Evolutionary conservation across 345 rosid species (phyloP).

Genomic region (Noccaea caerulescens): DNA sequence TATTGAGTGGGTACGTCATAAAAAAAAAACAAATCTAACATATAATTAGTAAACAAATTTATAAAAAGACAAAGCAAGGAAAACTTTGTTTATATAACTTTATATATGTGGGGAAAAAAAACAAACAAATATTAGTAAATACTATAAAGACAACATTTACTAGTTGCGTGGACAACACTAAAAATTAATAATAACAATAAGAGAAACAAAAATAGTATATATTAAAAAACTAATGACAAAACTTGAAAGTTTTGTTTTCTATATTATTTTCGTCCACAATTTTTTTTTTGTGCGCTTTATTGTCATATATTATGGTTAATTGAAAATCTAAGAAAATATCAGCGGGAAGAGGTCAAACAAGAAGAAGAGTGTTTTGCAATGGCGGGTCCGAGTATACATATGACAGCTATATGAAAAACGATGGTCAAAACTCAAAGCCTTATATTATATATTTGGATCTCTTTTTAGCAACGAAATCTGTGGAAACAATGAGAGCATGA

Average conservation of each 20-base stretch:
- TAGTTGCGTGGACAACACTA: too few relatives aligned
- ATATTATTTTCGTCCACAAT: background rate
- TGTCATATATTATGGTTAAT: background rate
- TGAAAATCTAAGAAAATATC: background rate
- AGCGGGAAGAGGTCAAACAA: slow-evolving; percentile 31
- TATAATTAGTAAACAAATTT: background rate
- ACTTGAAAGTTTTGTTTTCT: too few relatives aligned
- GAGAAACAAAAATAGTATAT: too few relatives aligned
- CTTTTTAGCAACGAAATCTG: background rate
- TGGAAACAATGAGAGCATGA: background rate
- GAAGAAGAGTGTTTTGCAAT: background rate
- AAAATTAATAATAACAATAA: too few relatives aligned
- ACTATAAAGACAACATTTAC: too few relatives aligned
- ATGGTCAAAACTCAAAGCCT: background rate
- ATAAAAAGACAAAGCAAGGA: too few relatives aligned
- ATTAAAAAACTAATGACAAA: too few relatives aligned
- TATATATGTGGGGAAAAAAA: too few relatives aligned
- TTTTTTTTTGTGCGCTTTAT: background rate
- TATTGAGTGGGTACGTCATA: background rate
- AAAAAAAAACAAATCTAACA: slow-evolving; percentile 5
- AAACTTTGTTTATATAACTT: too few relatives aligned
- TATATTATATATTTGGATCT: background rate
- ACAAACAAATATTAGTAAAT: too few relatives aligned
- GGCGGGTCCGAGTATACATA: slow-evolving; percentile 10
- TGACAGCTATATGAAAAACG: background rate